A percentile compares a stretch with the other conserved stretches of the same genome.
phyloP scores from a whole-genome alignment of 176 grass and related monocot genomes.

The Cenchrus purpureus region DNA sequence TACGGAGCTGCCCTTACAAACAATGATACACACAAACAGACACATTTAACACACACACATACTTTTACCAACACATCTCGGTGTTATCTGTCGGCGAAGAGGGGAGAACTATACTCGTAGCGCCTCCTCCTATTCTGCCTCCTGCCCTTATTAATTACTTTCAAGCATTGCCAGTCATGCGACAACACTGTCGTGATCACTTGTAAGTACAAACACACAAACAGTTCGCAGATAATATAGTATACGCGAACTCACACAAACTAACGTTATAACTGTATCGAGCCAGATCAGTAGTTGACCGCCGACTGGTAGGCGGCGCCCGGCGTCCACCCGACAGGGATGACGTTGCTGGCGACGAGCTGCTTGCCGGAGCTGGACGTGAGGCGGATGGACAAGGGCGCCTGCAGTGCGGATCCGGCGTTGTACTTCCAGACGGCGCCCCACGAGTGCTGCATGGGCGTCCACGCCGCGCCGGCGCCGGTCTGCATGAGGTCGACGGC shows the following conservation, averaged over 20 bases:
- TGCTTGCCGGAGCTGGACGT: conserved; percentile 55
- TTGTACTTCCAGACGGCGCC: conserved; percentile 63
- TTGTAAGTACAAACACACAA: neutral
- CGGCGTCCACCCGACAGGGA: conserved; percentile 53
- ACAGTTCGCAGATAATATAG: neutral
- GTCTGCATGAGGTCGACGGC: conserved; percentile 59
- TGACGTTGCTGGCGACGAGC: conserved; percentile 55
- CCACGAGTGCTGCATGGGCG: conserved; percentile 59
- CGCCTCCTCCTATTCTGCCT: conserved; percentile 40
- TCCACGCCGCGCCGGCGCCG: conserved; percentile 21
- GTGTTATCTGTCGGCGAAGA: neutral
- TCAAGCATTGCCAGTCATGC: neutral
- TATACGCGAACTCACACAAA: neutral
- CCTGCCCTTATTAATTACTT: neutral
- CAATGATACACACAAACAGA: neutral
- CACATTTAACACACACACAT: too few relatives aligned
- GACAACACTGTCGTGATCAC: neutral
- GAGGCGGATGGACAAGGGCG: conserved; percentile 64
- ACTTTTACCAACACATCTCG: neutral
- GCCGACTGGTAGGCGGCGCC: conserved; percentile 52
- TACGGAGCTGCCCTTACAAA: neutral
- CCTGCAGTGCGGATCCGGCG: conserved; percentile 45
- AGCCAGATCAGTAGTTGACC: conserved; percentile 47
- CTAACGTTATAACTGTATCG: neutral
- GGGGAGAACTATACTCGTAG: conserved; percentile 36